Percentiles rank a stretch among this genome's conserved stretches.
Conservation (phyloP, 176 grass and related monocot species). For the Thalia dealbata region DNA sequence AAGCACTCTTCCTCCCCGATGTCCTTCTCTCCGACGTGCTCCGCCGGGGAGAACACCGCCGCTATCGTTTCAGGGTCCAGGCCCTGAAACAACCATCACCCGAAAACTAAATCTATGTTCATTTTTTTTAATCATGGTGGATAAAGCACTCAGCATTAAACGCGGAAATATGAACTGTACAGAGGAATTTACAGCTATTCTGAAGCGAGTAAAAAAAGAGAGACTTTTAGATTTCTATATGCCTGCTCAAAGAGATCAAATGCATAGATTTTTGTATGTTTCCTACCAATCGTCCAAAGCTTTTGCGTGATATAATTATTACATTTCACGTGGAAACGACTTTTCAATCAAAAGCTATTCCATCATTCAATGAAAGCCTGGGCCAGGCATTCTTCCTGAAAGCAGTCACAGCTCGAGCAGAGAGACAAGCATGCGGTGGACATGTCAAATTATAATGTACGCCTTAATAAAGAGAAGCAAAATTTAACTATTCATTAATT, state of each 20-base stretch:
- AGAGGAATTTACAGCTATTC: not conserved
- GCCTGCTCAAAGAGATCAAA: not conserved
- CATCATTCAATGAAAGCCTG: conserved; percentile 6
- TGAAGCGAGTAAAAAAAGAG: not conserved
- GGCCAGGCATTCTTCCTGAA: conserved; percentile 6
- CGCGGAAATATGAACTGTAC: not conserved
- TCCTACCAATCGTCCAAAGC: not conserved
- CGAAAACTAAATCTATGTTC: not conserved
- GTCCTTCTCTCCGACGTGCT: conserved; percentile 86
- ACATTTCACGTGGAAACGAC: conserved; percentile 1
- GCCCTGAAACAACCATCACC: conserved; percentile 32
- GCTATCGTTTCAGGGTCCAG: conserved; percentile 76
- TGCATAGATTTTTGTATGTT: not conserved
- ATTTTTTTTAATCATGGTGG: too few species aligned
- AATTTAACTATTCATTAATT: not conserved
- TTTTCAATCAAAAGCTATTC: not conserved
- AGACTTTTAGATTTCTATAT: not conserved
- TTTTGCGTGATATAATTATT: not conserved
- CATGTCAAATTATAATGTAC: not conserved
- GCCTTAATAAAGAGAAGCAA: not conserved
- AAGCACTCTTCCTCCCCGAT: conserved; percentile 90
- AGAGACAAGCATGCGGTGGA: not conserved
- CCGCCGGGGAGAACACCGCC: conserved; percentile 63
- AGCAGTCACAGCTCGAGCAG: not conserved
- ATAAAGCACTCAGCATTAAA: too few species aligned